These are phyloP conservation scores for Verticillium nonalfalfae DNA, from an alignment of 2,329 filamentous ascomycete genomes.

Conservation along the genomic window DNA sequence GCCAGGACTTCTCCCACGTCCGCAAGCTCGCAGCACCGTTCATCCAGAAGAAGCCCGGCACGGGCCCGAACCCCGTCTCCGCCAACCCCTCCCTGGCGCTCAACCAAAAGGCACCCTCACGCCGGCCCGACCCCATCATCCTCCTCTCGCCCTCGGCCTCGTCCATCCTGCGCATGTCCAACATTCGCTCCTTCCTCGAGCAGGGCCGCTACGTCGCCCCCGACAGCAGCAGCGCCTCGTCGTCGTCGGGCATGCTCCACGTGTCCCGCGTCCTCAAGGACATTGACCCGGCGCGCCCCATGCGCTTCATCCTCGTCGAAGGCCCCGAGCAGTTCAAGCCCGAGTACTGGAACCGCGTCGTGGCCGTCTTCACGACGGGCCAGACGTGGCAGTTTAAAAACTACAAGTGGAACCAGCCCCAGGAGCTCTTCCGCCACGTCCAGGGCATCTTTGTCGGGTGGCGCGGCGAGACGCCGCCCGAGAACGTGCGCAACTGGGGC, in stretches of 20 bases:
- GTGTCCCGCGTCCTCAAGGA: conserved; percentile 70
- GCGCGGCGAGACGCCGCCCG: conserved; percentile 75
- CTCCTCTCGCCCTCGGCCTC: conserved; percentile 94
- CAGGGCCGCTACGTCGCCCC: conserved; percentile 74
- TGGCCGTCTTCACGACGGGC: conserved; percentile 94
- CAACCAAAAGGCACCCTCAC: conserved; percentile 44
- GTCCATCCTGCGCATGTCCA: conserved; percentile 88
- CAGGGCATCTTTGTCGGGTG: conserved; percentile 87
- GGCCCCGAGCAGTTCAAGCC: conserved; percentile 92
- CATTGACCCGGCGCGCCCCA: conserved; percentile 63
- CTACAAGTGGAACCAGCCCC: conserved; percentile 90
- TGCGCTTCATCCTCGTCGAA: conserved; percentile 94
- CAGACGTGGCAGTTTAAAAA: conserved; percentile 98
- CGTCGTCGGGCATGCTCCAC: conserved; percentile 75
- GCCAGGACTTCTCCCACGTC: conserved; percentile 86
- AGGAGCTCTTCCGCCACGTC: conserved; percentile 84
- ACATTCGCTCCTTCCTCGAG: conserved; percentile 91
- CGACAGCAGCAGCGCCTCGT: conserved; percentile 59
- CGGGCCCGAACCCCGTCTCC: conserved; percentile 23
- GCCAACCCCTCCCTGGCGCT: conserved; percentile 41
- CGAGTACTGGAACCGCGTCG: conserved; percentile 93
- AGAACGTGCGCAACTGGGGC: conserved; percentile 77
- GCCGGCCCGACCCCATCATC: conserved; percentile 78
- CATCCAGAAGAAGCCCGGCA: conserved; percentile 54
- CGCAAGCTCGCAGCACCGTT: conserved; percentile 79